These are phyloP conservation scores for Jacaranda mimosifolia DNA, from an alignment of 257 asterid species.

Conservation along the genomic window DNA sequence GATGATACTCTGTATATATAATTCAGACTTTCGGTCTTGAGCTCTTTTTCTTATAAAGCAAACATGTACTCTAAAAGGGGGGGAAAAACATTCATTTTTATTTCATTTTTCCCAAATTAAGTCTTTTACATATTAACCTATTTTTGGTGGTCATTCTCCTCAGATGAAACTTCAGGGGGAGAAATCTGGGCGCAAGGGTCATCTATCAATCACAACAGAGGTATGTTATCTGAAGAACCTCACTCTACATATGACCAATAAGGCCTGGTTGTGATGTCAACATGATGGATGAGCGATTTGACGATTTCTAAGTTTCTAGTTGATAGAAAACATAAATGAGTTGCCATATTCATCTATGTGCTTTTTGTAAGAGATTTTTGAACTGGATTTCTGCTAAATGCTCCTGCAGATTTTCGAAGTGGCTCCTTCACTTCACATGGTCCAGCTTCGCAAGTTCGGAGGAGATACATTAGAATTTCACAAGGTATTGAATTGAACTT, in stretches of 20 bases:
- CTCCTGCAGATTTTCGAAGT: conserved; percentile 79
- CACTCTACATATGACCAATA: not conserved
- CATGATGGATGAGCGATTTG: no score
- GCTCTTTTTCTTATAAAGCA: not conserved
- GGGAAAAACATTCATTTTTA: no score
- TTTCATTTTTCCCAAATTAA: no score
- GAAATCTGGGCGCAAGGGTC: conserved; percentile 96
- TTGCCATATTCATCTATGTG: no score
- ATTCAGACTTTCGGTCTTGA: not conserved
- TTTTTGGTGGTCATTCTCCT: conserved; percentile 24
- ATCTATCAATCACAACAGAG: conserved; percentile 88
- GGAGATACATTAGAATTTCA: conserved; percentile 97
- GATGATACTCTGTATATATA: no score
- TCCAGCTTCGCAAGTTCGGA: conserved; percentile 92
- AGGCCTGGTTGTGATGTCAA: not conserved
- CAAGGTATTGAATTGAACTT: conserved; percentile 54
- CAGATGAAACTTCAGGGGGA: conserved; percentile 96
- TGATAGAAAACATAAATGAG: not conserved
- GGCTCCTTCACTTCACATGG: conserved; percentile 91
- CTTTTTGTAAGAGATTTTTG: not conserved
- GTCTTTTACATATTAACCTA: not conserved
- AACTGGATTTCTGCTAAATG: conserved; percentile 23
- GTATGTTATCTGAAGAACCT: conserved; percentile 47
- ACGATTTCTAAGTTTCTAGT: not conserved
- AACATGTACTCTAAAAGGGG: no score